Conservation (phyloP, 2,329 filamentous ascomycete genomes). For the Diplocarpon mali region DNA sequence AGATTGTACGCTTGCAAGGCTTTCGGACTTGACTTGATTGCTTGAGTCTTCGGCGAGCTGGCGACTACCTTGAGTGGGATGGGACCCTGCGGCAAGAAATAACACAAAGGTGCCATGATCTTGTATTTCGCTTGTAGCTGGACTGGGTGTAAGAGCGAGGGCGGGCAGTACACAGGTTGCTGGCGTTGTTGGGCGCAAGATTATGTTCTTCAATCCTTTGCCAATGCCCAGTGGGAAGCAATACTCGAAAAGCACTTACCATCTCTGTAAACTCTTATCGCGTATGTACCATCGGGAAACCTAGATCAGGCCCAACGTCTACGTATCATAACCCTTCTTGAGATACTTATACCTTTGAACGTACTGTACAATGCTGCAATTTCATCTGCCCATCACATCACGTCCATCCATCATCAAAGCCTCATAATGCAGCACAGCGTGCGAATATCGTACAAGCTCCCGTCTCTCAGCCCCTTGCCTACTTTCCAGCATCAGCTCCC, state of each 20-base stretch:
- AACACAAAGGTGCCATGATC: constrained; percentile 34
- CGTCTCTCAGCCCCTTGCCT: not conserved
- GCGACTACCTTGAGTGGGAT: constrained; percentile 40
- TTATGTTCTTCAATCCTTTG: too few relatives aligned
- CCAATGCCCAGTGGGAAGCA: too few relatives aligned
- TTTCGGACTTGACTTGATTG: too few relatives aligned
- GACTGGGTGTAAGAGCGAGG: too few relatives aligned
- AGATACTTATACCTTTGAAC: not conserved
- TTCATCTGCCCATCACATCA: not conserved
- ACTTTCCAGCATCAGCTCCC: constrained; percentile 12
- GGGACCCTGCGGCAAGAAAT: constrained; percentile 42
- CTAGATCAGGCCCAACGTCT: not conserved
- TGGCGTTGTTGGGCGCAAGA: too few relatives aligned
- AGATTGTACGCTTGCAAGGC: too few relatives aligned
- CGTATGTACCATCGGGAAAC: not conserved
- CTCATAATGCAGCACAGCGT: not conserved
- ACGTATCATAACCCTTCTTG: not conserved
- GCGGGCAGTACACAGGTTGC: too few relatives aligned
- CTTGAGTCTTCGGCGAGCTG: constrained; percentile 36
- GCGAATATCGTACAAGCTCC: not conserved
- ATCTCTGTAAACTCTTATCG: not conserved
- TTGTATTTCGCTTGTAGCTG: too few relatives aligned
- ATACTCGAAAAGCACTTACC: not conserved
- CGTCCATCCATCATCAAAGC: not conserved
- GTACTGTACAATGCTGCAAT: not conserved